Conservation (phyloP, 75 land plant species). For the Ceratopteris richardii region DNA sequence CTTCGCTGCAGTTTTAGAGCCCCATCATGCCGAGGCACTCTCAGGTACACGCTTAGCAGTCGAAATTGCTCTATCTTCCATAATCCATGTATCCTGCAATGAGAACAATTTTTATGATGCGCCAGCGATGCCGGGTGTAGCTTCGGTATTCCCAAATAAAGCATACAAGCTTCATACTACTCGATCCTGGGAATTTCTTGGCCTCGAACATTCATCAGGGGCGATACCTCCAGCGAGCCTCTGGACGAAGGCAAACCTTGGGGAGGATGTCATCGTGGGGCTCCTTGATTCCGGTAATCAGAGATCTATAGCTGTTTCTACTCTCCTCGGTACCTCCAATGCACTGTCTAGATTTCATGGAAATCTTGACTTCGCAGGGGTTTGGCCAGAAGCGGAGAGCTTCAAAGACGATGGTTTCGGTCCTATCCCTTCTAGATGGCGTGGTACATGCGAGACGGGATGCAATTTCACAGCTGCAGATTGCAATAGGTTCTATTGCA, state of each 20-base stretch:
- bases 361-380: too few relatives aligned
- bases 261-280: conserved; percentile 54
- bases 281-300: conserved; percentile 45
- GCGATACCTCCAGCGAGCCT: conserved; percentile 12
- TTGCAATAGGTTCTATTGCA: conserved; percentile 67
- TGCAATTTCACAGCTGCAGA: conserved; percentile 24
- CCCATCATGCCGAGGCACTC: conserved; percentile 25
- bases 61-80: too few relatives aligned
- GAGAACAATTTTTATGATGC: background rate
- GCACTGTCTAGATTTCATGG: too few relatives aligned
- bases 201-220: conserved; percentile 16
- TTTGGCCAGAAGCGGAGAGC: conserved; percentile 79
- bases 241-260: conserved; percentile 50
- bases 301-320: too few relatives aligned
- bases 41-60: conserved; percentile 13
- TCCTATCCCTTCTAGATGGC: conserved; percentile 55
- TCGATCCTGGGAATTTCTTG: conserved; percentile 42
- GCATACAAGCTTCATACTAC: conserved; percentile 32
- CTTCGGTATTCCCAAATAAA: conserved; percentile 24
- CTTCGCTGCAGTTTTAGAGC: conserved; percentile 43
- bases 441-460: conserved; percentile 60
- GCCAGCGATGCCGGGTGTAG: conserved; percentile 20
- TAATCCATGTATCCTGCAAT: too few relatives aligned
- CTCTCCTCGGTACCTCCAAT: too few relatives aligned
- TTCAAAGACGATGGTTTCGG: conserved; percentile 56